Evolutionary conservation across 192 early-diverging fungal genomes (phyloP).

Genomic region (Backusella psychrophila): DNA sequence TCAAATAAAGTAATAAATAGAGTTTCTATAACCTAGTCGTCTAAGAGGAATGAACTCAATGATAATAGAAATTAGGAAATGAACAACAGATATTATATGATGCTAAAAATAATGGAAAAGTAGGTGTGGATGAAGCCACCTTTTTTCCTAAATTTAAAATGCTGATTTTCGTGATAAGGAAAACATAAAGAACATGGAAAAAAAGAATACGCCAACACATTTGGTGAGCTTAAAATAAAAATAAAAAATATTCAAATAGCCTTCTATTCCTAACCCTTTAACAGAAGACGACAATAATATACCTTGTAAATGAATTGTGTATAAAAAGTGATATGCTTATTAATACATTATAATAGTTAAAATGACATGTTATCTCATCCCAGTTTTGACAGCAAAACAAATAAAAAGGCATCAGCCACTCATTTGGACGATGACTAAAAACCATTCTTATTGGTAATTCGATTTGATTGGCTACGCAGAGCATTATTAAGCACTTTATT

Average conservation of each 20-base stretch:
- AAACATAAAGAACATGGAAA: background rate
- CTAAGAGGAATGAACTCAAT: background rate
- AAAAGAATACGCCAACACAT: background rate
- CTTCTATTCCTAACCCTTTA: no score
- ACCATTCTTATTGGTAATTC: background rate
- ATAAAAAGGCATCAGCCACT: background rate
- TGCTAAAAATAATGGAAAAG: no score
- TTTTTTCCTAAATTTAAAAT: background rate
- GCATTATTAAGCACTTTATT: background rate
- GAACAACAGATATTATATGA: background rate
- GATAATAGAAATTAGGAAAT: background rate
- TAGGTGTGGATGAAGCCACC: background rate
- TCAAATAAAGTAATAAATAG: background rate
- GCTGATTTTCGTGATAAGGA: background rate
- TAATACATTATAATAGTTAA: background rate
- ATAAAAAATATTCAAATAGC: background rate
- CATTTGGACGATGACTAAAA: background rate
- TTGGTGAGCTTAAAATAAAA: background rate
- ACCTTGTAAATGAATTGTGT: background rate
- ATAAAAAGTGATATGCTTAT: background rate
- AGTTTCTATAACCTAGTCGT: background rate
- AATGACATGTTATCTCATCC: background rate
- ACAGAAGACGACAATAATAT: background rate
- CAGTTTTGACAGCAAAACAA: background rate
- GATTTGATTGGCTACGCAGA: background rate